Conservation (phyloP, 2,329 filamentous ascomycete species). For the Aaosphaeria arxii region DNA sequence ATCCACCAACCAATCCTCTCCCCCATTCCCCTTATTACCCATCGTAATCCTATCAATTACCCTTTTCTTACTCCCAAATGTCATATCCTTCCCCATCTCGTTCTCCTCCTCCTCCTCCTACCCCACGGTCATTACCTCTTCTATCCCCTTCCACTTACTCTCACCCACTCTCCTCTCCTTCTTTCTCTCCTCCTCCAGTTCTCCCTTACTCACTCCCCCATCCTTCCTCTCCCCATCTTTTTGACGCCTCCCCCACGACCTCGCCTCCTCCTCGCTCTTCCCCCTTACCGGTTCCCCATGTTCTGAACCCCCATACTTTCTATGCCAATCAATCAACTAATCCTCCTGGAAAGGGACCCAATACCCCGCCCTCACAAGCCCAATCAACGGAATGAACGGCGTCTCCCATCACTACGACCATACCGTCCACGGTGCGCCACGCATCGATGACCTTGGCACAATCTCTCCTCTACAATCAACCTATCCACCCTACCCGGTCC, state of each 20-base stretch:
- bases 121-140: background rate
- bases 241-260: slow-evolving; percentile 4
- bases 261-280: background rate
- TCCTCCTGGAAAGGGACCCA: slow-evolving; percentile 20
- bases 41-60: too few relatives aligned
- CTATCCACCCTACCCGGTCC: slow-evolving; percentile 25
- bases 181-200: background rate
- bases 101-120: background rate
- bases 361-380: slow-evolving; percentile 19
- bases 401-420: slow-evolving; percentile 21
- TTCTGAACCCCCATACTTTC: slow-evolving; percentile 2
- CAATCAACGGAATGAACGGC: slow-evolving; percentile 30
- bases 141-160: background rate
- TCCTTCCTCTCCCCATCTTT: background rate
- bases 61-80: too few relatives aligned
- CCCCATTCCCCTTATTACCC: too few relatives aligned
- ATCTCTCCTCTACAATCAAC: slow-evolving; percentile 27
- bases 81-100: too few relatives aligned
- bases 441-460: slow-evolving; percentile 28
- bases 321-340: slow-evolving; percentile 20
- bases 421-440: slow-evolving; percentile 9
- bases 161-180: background rate
- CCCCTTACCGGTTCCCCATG: background rate
- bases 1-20: too few relatives aligned
- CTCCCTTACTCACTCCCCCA: background rate